phyloP scores from a whole-genome alignment of 495 filamentous ascomycete species.

The Geoglossum glabrum region DNA sequence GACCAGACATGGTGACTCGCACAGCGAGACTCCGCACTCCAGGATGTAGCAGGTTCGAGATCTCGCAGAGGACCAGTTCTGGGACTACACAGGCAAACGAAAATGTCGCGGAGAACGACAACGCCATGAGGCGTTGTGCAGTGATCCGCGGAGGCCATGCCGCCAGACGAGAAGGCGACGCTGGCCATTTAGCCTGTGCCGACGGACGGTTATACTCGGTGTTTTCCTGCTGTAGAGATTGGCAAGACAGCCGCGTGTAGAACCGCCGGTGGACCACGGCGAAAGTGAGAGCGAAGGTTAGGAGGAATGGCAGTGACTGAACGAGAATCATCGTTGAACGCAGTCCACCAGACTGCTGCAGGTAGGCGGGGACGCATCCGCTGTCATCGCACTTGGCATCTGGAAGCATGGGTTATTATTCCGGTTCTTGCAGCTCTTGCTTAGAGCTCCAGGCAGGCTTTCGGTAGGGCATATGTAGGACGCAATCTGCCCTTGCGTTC shows the following conservation, averaged over 20 bases:
- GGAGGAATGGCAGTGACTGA: constrained; percentile 35
- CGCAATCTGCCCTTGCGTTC: background rate
- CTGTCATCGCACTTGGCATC: constrained; percentile 23
- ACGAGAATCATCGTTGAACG: constrained; percentile 18
- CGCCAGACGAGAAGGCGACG: constrained; percentile 19
- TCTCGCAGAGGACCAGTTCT: constrained; percentile 59
- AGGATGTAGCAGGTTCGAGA: constrained; percentile 45
- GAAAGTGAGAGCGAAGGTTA: constrained; percentile 37
- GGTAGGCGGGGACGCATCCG: constrained; percentile 15
- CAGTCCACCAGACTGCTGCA: constrained; percentile 8
- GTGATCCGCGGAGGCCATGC: background rate
- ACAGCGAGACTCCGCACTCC: constrained; percentile 39
- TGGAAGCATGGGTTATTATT: background rate
- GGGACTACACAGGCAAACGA: constrained; percentile 53
- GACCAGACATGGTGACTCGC: constrained; percentile 38
- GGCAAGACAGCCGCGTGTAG: constrained; percentile 40
- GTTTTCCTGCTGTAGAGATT: constrained; percentile 23
- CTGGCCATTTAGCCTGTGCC: background rate
- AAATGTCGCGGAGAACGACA: constrained; percentile 49
- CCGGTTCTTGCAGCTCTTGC: background rate
- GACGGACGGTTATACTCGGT: background rate
- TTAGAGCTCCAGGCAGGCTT: background rate
- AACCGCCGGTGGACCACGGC: constrained; percentile 37
- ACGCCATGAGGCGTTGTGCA: constrained; percentile 23
- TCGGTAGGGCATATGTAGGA: background rate